A percentile compares a stretch with the other conserved stretches of the same genome.
Evolutionary conservation across 108 stramenopile species (phyloP).

Genomic region (Epipyxis sp.): DNA sequence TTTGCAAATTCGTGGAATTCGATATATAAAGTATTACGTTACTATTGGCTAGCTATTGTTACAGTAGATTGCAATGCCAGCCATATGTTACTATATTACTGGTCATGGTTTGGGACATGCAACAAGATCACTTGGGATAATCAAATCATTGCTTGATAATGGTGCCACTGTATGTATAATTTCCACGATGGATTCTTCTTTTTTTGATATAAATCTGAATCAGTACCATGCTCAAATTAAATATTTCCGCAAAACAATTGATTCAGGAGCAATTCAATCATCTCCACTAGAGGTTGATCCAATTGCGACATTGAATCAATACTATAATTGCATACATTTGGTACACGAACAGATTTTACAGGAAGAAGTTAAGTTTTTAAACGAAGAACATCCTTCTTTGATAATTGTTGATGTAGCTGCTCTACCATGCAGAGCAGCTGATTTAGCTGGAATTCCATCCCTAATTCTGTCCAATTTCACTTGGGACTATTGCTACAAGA

Average conservation of each 20-base stretch:
- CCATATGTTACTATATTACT: constrained; percentile 26
- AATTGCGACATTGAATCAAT: background rate
- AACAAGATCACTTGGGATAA: background rate
- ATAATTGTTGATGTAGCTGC: constrained; percentile 4
- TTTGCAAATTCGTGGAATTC: too few relatives aligned
- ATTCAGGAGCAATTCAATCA: constrained; percentile 19
- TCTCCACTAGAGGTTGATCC: background rate
- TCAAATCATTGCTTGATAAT: background rate
- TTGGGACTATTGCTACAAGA: background rate
- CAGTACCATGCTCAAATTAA: too few relatives aligned
- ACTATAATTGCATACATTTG: background rate
- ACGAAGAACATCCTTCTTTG: background rate
- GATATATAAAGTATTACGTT: too few relatives aligned
- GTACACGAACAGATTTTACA: background rate
- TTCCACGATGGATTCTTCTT: too few relatives aligned
- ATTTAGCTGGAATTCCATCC: background rate
- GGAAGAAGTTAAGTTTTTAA: background rate
- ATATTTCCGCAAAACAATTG: background rate
- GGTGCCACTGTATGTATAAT: too few relatives aligned
- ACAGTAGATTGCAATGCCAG: too few relatives aligned
- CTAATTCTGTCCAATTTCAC: constrained; percentile 18
- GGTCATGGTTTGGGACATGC: constrained; percentile 24
- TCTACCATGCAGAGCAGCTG: background rate
- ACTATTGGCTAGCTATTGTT: too few relatives aligned
- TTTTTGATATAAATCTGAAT: too few relatives aligned